These are phyloP conservation scores for Steccherinum ochraceum DNA, from an alignment of 768 basidiomycete species.

Conservation along the genomic window DNA sequence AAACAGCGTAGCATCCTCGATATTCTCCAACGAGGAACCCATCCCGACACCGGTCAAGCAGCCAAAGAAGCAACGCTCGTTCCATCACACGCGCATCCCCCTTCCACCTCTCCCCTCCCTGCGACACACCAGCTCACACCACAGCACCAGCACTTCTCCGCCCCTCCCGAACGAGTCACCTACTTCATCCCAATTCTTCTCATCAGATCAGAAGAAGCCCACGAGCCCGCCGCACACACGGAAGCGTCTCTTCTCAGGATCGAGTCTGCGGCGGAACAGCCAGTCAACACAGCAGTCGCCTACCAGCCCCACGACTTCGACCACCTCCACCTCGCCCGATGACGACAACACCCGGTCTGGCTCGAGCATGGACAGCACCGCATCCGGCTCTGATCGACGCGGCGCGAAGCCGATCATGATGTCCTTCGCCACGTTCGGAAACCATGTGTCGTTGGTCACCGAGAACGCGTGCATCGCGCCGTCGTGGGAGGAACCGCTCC, in stretches of 20 bases:
- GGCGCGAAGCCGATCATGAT: constrained; percentile 16
- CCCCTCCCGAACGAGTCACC: constrained; percentile 8
- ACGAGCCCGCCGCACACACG: constrained; percentile 25
- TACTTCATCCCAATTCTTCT: constrained; percentile 10
- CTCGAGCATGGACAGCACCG: constrained; percentile 27
- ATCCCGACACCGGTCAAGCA: constrained; percentile 5
- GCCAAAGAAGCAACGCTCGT: constrained; percentile 54
- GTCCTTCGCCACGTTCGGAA: constrained; percentile 19
- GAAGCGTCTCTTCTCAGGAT: constrained; percentile 61
- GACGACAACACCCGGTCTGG: constrained; percentile 54
- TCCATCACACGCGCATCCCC: constrained; percentile 50
- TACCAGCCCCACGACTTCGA: constrained; percentile 5
- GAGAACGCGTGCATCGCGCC: constrained; percentile 24
- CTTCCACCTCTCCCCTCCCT: constrained; percentile 41
- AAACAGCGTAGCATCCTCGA: constrained; percentile 23
- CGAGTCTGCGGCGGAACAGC: constrained; percentile 41
- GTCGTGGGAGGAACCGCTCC: constrained; percentile 33
- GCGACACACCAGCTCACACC: constrained; percentile 20
- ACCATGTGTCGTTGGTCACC: constrained; percentile 20
- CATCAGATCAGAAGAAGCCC: constrained; percentile 11
- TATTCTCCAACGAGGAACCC: constrained; percentile 15
- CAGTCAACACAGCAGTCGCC: constrained; percentile 33
- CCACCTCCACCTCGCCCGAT: constrained; percentile 23
- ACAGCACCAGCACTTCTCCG: constrained; percentile 7
- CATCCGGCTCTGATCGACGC: constrained; percentile 1